Base-by-base conservation (phyloP, 306 rosid genomes). In the Alnus glutinosa region DNA sequence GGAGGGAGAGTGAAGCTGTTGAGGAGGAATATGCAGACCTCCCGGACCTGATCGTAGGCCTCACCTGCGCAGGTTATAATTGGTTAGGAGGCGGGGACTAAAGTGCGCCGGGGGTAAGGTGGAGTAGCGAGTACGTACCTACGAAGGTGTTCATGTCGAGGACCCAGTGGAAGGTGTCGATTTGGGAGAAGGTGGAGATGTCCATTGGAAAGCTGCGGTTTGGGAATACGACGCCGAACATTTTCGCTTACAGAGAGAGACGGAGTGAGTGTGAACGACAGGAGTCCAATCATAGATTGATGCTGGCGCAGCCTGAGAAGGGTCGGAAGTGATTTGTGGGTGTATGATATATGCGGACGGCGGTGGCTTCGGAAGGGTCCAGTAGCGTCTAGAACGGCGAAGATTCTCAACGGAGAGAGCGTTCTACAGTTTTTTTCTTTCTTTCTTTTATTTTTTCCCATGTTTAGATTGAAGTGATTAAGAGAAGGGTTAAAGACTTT, bases 221-320 rank as follows among this genome's bases (percentile, higher is more conserved):
- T 5, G 98, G 99, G 30, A 95, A 95, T 9, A 93, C 97, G 0
- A 95, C 97, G n/a, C 97, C 98, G 42, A 93, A 95, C 98, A 95
- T 95, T 44, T 77, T 71, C 44, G 64, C 5, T 59, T 7, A 28
- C 37, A 9, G 66, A 15, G 37, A 59, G 66, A 19, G 37, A 58
- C 11, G 1, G 34, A 58, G 13, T 2, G 34, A 9, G 19, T 14
- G 23, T 14, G 23, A 54, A 13, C 58, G 19, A 3, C 7, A 14
- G 58, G 19, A 54, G 58, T 54, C 11, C 15, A 11, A 67, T 67
- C 32, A 13, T 18, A 67, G 71, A 14, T 9, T 16, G 32, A 39
- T 39, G 49, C 30, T 5, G 5, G 50, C 16, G 30, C 13, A 9
- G 39, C 13, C 50, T 39, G 32, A 67, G 72, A 18, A 67, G 51